Conservation (phyloP, 2,329 filamentous ascomycete genomes). For the Nemania serpens region DNA sequence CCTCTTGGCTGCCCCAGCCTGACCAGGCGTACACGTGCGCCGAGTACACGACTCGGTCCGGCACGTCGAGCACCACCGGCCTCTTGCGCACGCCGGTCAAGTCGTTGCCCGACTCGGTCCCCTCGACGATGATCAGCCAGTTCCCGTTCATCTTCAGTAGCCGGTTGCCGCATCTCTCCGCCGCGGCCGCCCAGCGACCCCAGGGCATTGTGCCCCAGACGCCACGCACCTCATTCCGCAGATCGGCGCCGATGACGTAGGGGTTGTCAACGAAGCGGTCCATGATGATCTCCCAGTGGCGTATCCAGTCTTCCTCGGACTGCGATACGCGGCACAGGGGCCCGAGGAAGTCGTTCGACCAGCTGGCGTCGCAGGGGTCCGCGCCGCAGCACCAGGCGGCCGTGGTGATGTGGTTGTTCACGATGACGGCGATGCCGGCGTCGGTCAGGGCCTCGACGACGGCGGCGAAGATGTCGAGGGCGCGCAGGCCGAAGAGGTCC, state of each 20-base stretch:
- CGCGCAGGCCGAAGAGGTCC: constrained; percentile 60
- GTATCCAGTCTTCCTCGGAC: constrained; percentile 68
- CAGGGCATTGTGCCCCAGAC: constrained; percentile 72
- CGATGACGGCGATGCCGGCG: constrained; percentile 65
- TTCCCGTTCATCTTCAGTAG: constrained; percentile 62
- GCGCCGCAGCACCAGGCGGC: constrained; percentile 72
- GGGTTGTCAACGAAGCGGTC: constrained; percentile 60
- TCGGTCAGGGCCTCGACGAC: constrained; percentile 63
- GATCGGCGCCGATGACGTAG: constrained; percentile 67
- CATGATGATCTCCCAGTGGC: constrained; percentile 70
- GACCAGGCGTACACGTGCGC: constrained; percentile 73
- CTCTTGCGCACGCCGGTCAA: constrained; percentile 59
- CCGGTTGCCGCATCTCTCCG: constrained; percentile 65
- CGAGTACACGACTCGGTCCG: constrained; percentile 66
- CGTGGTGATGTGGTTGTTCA: constrained; percentile 73
- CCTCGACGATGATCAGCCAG: constrained; percentile 72
- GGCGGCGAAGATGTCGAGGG: constrained; percentile 65
- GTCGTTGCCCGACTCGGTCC: constrained; percentile 70
- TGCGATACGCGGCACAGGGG: constrained; percentile 64
- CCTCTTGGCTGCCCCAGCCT: constrained; percentile 66
- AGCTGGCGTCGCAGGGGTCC: constrained; percentile 69
- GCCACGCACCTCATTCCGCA: constrained; percentile 71
- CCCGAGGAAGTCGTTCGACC: constrained; percentile 68
- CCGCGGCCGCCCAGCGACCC: constrained; percentile 66
- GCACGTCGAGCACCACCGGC: constrained; percentile 61